Evolutionary conservation across 2,329 filamentous ascomycete genomes (phyloP).

Genomic region (Aspergillus texensis): DNA sequence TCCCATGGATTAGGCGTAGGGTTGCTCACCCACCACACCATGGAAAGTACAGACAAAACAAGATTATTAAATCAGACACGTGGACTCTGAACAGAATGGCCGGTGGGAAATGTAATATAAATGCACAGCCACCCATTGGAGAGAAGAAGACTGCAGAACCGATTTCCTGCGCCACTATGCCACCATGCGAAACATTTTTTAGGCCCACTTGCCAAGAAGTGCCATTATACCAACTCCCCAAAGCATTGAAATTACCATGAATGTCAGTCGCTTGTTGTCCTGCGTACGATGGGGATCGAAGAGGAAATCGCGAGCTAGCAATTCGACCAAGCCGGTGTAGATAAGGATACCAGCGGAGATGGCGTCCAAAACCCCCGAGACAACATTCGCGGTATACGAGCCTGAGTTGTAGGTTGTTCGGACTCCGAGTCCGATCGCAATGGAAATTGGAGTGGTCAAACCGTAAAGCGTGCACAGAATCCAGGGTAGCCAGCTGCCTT

Average conservation of each 20-base stretch:
- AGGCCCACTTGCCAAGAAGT: slow-evolving; percentile 56
- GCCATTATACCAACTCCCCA: slow-evolving; percentile 52
- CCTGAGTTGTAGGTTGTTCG: slow-evolving; percentile 47
- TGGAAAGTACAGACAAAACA: not conserved
- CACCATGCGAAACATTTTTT: not conserved
- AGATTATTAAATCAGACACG: not conserved
- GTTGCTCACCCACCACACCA: not conserved
- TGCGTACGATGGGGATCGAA: slow-evolving; percentile 52
- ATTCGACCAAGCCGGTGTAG: slow-evolving; percentile 54
- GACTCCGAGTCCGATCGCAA: slow-evolving; percentile 51
- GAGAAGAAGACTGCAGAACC: not conserved
- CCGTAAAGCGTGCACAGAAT: slow-evolving; percentile 53
- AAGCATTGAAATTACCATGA: slow-evolving; percentile 46
- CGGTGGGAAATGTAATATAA: not conserved
- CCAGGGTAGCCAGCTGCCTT: slow-evolving; percentile 53
- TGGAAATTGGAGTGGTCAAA: slow-evolving; percentile 56
- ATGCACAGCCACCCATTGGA: not conserved
- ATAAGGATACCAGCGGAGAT: slow-evolving; percentile 54
- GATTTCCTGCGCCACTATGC: not conserved
- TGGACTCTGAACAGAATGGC: not conserved
- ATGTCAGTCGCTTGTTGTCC: slow-evolving; percentile 39
- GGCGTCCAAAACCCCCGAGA: slow-evolving; percentile 51
- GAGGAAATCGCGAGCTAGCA: slow-evolving; percentile 54
- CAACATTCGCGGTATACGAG: slow-evolving; percentile 46
- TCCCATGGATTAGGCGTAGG: not conserved